Base-by-base conservation (phyloP, 179 eudicot species). In the Vitellaria paradoxa region DNA sequence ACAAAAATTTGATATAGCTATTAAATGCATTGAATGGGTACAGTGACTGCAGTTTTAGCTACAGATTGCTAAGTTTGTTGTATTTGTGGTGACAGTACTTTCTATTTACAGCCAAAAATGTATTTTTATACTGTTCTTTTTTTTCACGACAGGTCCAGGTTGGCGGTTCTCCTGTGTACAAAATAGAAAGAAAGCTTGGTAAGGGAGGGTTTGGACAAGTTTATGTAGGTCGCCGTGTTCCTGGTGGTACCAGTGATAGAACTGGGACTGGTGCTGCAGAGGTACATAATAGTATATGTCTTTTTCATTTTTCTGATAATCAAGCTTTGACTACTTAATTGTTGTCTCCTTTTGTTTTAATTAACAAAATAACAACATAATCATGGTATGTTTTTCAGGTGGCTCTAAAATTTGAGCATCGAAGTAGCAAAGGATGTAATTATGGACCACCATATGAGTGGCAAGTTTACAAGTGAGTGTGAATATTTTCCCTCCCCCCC, bases 401-500 rank as follows among this genome's bases (percentile, higher is more conserved):
- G 72, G 97, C 97, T 52, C 77, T 92, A 30, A 92, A 92, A 77
- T 91, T 92, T 83, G 97, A 92, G 84, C 93, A 88, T 81, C 78
- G 85, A 69, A 89, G 77, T 75, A 88, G 97, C 83, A 92, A 87
- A 79, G 97, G 97, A 61, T 92, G 97, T 75, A 84, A 70, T 67
- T 82, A 87, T 82, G 93, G 94, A 37, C 93, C 97, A 21, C 94
- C 97, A n/a, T 72, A 79, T 61, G 97, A 92, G 81, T 92, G 97
- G 97, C 87, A 86, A 83, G 94, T 92, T 67, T 92, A 92, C 89
- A 89, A 82, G 97, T 92, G 84, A 79, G 97, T 70, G 37, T 24
- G 52, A 14, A 5, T 46, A 21, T 65, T 11, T 70, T 73, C 3
- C 0, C 47, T 3, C 3, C 18, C 74, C 23, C n/a, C n/a, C n/a